Conservation (phyloP, 371 early-diverging fungal genomes). For the Batkoa obscura region DNA sequence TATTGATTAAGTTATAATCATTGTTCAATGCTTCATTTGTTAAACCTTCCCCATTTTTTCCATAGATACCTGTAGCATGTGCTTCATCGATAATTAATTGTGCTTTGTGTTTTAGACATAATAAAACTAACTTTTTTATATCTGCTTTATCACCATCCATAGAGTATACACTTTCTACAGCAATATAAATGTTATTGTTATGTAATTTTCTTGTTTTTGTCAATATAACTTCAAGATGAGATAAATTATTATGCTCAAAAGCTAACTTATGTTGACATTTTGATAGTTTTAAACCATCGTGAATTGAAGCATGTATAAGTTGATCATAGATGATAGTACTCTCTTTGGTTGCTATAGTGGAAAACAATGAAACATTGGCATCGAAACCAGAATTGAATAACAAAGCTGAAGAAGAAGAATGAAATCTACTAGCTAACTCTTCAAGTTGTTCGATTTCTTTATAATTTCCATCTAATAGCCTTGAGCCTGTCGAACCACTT, state of each 20-base stretch:
- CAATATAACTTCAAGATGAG: conserved; percentile 21
- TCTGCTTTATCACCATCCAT: conserved; percentile 77
- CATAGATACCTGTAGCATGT: conserved; percentile 63
- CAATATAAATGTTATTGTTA: conserved; percentile 34
- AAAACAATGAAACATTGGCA: conserved; percentile 53
- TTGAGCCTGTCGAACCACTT: conserved; percentile 54
- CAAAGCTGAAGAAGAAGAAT: conserved; percentile 35
- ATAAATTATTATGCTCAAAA: conserved; percentile 44
- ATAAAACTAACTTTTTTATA: conserved; percentile 30
- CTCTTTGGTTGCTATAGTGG: conserved; percentile 38
- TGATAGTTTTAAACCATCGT: conserved; percentile 50
- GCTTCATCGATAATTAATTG: conserved; percentile 32
- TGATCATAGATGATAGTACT: conserved; percentile 52
- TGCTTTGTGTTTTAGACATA: conserved; percentile 18
- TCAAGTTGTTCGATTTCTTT: conserved; percentile 36
- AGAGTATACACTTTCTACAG: conserved; percentile 57
- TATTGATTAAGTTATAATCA: no score
- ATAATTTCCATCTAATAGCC: conserved; percentile 58
- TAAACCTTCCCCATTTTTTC: conserved; percentile 41
- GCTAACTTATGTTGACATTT: conserved; percentile 23
- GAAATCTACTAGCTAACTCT: conserved; percentile 31
- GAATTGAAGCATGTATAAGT: conserved; percentile 59
- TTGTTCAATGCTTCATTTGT: conserved; percentile 35
- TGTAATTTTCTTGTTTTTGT: conserved; percentile 9
- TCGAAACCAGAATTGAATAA: conserved; percentile 72